These are phyloP conservation scores for Hericium rajendrae DNA, from an alignment of 768 basidiomycete species.

Conservation along the genomic window DNA sequence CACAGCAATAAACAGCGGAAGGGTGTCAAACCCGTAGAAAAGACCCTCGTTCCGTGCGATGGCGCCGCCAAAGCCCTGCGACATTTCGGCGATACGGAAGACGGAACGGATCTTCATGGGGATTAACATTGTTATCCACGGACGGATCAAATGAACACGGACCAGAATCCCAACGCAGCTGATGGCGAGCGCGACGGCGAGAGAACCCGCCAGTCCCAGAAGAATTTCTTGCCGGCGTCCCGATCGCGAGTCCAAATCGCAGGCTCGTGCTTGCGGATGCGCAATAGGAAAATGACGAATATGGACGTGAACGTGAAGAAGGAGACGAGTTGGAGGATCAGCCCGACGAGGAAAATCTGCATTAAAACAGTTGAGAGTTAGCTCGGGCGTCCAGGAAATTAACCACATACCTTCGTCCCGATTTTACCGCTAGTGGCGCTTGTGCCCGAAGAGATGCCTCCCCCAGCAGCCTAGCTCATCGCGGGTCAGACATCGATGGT, in stretches of 20 bases:
- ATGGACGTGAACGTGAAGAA: conserved; percentile 26
- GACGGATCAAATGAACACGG: conserved; percentile 14
- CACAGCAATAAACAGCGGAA: conserved; percentile 56
- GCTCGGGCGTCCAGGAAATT: background rate
- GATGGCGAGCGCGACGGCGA: conserved; percentile 39
- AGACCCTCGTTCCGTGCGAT: conserved; percentile 48
- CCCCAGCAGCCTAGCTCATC: conserved; percentile 34
- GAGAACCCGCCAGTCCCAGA: conserved; percentile 51
- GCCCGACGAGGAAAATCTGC: conserved; percentile 4
- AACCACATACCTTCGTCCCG: conserved; percentile 28
- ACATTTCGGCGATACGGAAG: conserved; percentile 47
- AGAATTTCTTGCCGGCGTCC: conserved; percentile 29
- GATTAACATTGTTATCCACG: background rate
- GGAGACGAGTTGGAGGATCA: conserved; percentile 8
- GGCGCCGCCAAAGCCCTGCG: conserved; percentile 50
- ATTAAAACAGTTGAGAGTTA: background rate
- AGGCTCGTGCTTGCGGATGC: conserved; percentile 32
- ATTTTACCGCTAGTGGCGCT: conserved; percentile 17
- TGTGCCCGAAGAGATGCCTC: conserved; percentile 34
- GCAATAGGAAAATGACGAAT: conserved; percentile 24
- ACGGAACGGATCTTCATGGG: conserved; percentile 46
- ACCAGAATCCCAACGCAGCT: conserved; percentile 61
- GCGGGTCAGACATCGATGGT: background rate
- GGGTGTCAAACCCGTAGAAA: conserved; percentile 61
- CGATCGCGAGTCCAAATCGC: conserved; percentile 31